These are phyloP conservation scores for Allantophomopsis lycopodina DNA, from an alignment of 2,329 filamentous ascomycete species.

Conservation along the genomic window DNA sequence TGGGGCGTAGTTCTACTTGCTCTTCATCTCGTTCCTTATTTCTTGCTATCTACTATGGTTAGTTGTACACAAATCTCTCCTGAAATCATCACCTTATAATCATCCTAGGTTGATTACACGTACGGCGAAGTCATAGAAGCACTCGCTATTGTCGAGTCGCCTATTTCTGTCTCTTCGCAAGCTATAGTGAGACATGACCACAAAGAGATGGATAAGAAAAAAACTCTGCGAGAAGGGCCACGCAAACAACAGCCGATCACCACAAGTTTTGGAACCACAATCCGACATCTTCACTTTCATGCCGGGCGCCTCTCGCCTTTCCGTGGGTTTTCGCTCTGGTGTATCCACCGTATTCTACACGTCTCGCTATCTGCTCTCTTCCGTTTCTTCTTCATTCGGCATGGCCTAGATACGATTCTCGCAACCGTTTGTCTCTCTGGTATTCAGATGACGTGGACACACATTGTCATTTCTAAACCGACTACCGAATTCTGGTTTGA, in stretches of 20 bases:
- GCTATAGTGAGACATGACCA: conserved; percentile 18
- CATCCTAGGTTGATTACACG: conserved; percentile 38
- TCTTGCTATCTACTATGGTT: no score
- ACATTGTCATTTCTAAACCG: conserved; percentile 66
- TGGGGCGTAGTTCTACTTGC: no score
- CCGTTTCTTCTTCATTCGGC: conserved; percentile 24
- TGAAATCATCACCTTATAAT: background rate
- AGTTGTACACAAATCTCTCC: no score
- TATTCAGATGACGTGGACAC: conserved; percentile 67
- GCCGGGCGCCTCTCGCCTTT: conserved; percentile 54
- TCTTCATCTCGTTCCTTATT: no score
- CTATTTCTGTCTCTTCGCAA: conserved; percentile 35
- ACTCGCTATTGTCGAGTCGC: conserved; percentile 48
- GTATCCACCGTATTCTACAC: conserved; percentile 21
- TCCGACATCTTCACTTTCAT: conserved; percentile 45
- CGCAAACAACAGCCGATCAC: conserved; percentile 45
- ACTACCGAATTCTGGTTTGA: conserved; percentile 49
- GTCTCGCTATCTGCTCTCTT: conserved; percentile 24
- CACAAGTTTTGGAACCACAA: conserved; percentile 39
- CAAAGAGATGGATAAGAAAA: conserved; percentile 16
- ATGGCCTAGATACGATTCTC: conserved; percentile 14
- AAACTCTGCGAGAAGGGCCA: conserved; percentile 24
- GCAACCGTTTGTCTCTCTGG: conserved; percentile 50
- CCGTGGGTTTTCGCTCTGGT: conserved; percentile 44
- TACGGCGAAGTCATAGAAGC: conserved; percentile 44